A percentile compares a stretch with the other conserved stretches of the same genome.
phyloP scores from a whole-genome alignment of 2,329 filamentous ascomycete species.

The Cadophora luteo-olivacea region DNA sequence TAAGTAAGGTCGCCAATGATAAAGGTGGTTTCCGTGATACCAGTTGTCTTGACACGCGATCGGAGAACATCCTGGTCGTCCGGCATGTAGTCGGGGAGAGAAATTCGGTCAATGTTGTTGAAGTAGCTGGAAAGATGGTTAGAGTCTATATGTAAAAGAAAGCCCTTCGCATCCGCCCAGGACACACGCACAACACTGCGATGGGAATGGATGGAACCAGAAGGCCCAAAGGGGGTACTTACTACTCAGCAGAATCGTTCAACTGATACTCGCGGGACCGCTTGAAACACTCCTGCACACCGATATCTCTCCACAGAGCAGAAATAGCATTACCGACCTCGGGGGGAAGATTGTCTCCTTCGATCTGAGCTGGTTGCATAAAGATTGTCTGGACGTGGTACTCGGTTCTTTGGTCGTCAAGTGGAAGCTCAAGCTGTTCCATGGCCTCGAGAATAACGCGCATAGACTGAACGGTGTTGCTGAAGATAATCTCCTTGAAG shows the following conservation, averaged over 20 bases:
- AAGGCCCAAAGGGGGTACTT: conserved; percentile 47
- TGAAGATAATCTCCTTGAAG: conserved; percentile 95
- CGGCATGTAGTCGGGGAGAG: conserved; percentile 80
- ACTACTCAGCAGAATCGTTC: conserved; percentile 96
- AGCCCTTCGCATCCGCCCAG: neutral
- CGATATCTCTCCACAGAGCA: conserved; percentile 81
- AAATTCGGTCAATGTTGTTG: conserved; percentile 76
- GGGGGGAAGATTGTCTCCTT: conserved; percentile 80
- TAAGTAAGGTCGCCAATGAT: conserved; percentile 92
- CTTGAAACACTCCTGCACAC: conserved; percentile 89
- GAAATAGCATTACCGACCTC: conserved; percentile 84
- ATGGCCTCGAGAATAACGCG: conserved; percentile 91
- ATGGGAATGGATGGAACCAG: neutral
- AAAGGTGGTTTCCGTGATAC: conserved; percentile 95
- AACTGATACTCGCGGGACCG: conserved; percentile 86
- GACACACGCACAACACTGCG: neutral
- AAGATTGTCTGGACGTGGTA: conserved; percentile 47
- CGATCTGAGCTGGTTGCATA: conserved; percentile 64
- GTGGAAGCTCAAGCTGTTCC: conserved; percentile 81
- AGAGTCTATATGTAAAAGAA: conserved; percentile 19
- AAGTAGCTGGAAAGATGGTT: conserved; percentile 72
- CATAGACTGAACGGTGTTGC: conserved; percentile 92
- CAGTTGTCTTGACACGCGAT: conserved; percentile 89
- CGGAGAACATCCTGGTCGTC: conserved; percentile 95
- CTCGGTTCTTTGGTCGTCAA: conserved; percentile 64